Evolutionary conservation across 345 rosid species (phyloP).

Genomic region (Heritiera fomes): DNA sequence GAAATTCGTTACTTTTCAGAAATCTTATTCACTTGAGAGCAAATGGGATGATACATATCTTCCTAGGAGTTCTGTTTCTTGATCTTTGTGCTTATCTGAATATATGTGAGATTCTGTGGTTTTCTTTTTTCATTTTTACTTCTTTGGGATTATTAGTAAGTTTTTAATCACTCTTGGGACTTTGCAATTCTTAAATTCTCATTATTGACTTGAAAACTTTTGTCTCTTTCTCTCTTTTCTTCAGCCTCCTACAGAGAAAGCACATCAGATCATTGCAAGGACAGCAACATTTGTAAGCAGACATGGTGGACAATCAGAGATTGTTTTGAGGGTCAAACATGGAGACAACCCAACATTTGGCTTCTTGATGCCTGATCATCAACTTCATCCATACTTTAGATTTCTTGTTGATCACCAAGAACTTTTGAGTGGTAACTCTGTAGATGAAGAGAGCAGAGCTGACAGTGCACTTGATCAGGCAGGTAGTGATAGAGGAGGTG

Average conservation of each 20-base stretch:
- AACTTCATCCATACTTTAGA: slow-evolving; percentile 73
- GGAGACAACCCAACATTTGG: slow-evolving; percentile 96
- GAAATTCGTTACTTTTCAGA: slow-evolving; percentile 55
- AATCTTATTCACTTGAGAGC: slow-evolving; percentile 51
- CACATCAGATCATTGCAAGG: slow-evolving; percentile 88
- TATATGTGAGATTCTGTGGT: slow-evolving; percentile 47
- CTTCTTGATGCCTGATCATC: slow-evolving; percentile 88
- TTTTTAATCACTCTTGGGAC: slow-evolving; percentile 20
- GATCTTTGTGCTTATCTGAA: slow-evolving; percentile 55
- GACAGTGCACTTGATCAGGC: slow-evolving; percentile 37
- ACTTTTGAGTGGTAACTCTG: slow-evolving; percentile 53
- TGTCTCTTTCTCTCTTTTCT: slow-evolving; percentile 31
- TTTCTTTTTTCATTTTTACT: slow-evolving; percentile 24
- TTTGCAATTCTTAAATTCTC: slow-evolving; percentile 13
- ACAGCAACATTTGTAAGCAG: slow-evolving; percentile 83
- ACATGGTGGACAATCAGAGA: slow-evolving; percentile 93
- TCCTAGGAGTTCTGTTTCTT: slow-evolving; percentile 58
- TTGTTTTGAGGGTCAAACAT: slow-evolving; percentile 92
- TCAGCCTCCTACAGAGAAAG: slow-evolving; percentile 92
- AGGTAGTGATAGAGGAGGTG: slow-evolving; percentile 44
- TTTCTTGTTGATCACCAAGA: slow-evolving; percentile 88
- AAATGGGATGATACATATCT: slow-evolving; percentile 57
- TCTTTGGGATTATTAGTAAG: slow-evolving; percentile 28
- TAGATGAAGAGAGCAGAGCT: slow-evolving; percentile 45
- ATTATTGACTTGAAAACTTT: slow-evolving; percentile 30